Conservation (phyloP, 129 eudicot species). For the Cynara cardunculus region DNA sequence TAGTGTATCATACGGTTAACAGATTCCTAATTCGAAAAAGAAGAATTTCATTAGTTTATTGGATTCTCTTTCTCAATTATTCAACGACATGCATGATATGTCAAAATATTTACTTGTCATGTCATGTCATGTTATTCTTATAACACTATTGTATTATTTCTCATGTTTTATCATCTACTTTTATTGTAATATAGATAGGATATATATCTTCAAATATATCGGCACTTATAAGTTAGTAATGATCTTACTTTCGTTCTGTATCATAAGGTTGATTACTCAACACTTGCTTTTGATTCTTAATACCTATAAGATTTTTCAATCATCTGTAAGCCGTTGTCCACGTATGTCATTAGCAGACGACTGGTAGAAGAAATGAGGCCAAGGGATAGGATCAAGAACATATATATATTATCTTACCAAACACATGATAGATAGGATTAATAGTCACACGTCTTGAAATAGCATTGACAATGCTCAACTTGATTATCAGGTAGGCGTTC, state of each 20-base stretch:
- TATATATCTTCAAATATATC: background rate
- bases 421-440: background rate
- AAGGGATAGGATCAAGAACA: background rate
- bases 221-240: background rate
- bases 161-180: background rate
- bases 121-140: background rate
- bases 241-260: background rate
- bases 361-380: background rate
- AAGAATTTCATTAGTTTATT: background rate
- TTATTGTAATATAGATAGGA: background rate
- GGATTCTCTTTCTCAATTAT: background rate
- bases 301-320: background rate
- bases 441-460: background rate
- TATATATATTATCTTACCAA: background rate
- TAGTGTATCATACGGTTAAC: background rate
- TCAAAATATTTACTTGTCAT: background rate
- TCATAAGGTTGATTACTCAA: background rate
- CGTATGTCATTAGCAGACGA: background rate
- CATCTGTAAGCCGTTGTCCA: background rate
- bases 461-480: background rate
- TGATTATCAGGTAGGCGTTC: background rate
- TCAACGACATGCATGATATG: background rate
- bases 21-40: background rate
- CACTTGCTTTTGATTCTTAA: background rate
- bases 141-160: background rate